These are phyloP conservation scores for Moricandia moricandioides DNA, from an alignment of 345 rosid genomes.

Conservation along the genomic window DNA sequence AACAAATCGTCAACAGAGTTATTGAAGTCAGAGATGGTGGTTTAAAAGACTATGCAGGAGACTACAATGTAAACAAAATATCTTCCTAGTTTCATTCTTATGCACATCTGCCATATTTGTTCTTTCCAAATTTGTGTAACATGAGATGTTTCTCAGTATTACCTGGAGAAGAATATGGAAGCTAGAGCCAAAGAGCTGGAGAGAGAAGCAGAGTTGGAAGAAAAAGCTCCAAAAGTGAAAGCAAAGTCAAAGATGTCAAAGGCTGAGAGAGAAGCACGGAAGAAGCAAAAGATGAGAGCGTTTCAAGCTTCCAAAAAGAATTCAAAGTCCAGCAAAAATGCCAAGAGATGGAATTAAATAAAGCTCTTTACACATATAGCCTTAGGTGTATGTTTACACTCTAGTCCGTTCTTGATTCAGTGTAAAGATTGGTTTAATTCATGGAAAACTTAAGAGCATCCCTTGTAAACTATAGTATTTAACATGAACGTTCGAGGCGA, in stretches of 20 bases:
- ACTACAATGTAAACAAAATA: constrained; percentile 60
- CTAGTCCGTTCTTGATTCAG: not conserved
- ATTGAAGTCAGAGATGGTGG: constrained; percentile 67
- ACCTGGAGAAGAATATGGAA: constrained; percentile 86
- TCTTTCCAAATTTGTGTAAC: not conserved
- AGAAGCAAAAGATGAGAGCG: constrained; percentile 85
- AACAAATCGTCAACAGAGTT: constrained; percentile 94
- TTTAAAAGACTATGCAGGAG: constrained; percentile 79
- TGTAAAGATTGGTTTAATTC: not conserved
- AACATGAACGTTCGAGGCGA: not conserved
- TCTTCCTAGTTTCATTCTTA: not conserved
- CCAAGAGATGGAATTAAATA: constrained; percentile 78
- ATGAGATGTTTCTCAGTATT: constrained; percentile 45
- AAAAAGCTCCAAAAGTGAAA: constrained; percentile 86
- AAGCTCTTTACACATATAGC: not conserved
- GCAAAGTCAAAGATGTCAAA: constrained; percentile 98
- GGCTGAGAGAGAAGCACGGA: constrained; percentile 89
- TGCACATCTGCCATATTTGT: not conserved
- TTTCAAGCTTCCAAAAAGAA: constrained; percentile 61
- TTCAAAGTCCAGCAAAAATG: constrained; percentile 44
- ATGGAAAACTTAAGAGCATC: not conserved
- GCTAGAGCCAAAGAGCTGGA: constrained; percentile 71
- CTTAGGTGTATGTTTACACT: not conserved
- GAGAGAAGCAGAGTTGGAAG: constrained; percentile 78
- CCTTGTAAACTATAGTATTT: not conserved